Conservation (phyloP, 2,329 filamentous ascomycete genomes). For the Xylariomycetidae sp. region DNA sequence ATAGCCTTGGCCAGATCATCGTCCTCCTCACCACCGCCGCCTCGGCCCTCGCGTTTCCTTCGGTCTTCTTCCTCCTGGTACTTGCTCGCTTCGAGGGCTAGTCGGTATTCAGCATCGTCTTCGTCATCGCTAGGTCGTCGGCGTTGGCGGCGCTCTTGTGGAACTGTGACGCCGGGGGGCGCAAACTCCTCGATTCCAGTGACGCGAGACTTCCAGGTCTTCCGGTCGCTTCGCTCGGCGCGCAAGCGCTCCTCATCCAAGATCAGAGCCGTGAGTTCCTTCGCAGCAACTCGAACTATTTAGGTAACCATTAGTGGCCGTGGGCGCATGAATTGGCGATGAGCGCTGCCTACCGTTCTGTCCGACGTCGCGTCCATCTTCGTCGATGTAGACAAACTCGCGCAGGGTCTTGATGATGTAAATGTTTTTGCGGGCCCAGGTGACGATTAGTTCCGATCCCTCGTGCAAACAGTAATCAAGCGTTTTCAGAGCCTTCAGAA, state of each 20-base stretch:
- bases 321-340: conserved; percentile 8
- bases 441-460: conserved; percentile 91
- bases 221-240: conserved; percentile 83
- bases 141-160: conserved; percentile 37
- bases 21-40: conserved; percentile 61
- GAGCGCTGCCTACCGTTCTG: conserved; percentile 80
- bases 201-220: conserved; percentile 94
- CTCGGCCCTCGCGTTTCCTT: conserved; percentile 61
- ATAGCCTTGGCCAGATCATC: conserved; percentile 94
- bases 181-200: conserved; percentile 82
- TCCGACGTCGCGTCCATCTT: conserved; percentile 90
- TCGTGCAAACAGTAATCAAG: conserved; percentile 97
- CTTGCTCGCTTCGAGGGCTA: conserved; percentile 93
- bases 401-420: conserved; percentile 98
- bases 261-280: conserved; percentile 87
- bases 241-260: conserved; percentile 90
- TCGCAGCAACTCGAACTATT: conserved; percentile 90
- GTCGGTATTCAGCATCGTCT: conserved; percentile 81
- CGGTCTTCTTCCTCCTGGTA: conserved; percentile 88
- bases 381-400: conserved; percentile 94
- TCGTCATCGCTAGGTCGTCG: conserved; percentile 57
- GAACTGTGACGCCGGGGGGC: conserved; percentile 35
- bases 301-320: conserved; percentile 22
- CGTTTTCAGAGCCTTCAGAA: conserved; percentile 94
- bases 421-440: conserved; percentile 95